Evolutionary conservation across 805 yeast species (phyloP).

Genomic region (Saturnispora sekii): DNA sequence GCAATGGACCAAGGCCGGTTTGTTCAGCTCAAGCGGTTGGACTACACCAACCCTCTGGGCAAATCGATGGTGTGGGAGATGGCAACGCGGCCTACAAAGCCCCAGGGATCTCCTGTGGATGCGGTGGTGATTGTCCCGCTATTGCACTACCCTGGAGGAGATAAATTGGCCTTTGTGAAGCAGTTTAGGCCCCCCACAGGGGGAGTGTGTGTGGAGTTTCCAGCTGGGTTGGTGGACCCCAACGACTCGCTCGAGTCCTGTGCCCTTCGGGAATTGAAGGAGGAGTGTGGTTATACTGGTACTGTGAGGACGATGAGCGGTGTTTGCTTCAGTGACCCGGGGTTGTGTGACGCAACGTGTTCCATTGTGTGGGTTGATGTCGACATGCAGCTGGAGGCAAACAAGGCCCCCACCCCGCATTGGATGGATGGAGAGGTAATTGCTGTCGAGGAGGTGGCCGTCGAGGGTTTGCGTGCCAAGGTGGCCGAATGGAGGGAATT

Average conservation of each 20-base stretch:
- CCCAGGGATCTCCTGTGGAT: conserved; percentile 54
- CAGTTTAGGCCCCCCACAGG: conserved; percentile 91
- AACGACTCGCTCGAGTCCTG: conserved; percentile 67
- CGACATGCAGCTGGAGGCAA: conserved; percentile 58
- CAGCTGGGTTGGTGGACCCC: conserved; percentile 91
- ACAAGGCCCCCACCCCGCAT: conserved; percentile 58
- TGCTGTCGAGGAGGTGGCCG: conserved; percentile 71
- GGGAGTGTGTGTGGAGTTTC: conserved; percentile 84
- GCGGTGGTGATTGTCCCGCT: conserved; percentile 89
- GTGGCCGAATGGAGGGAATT: conserved; percentile 43
- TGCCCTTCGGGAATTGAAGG: conserved; percentile 79
- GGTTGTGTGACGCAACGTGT: conserved; percentile 81
- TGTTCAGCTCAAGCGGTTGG: conserved; percentile 57
- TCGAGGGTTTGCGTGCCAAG: conserved; percentile 45
- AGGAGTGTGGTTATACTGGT: conserved; percentile 91
- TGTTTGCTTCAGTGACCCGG: conserved; percentile 41
- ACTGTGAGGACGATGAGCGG: conserved; percentile 23
- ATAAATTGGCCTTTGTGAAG: conserved; percentile 57
- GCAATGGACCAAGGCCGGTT: conserved; percentile 47
- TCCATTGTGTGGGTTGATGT: conserved; percentile 69
- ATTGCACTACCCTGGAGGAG: conserved; percentile 30
- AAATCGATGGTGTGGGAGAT: conserved; percentile 76
- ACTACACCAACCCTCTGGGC: conserved; percentile 68
- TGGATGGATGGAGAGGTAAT: conserved; percentile 90
- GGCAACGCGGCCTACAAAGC: conserved; percentile 73